Base-by-base conservation (phyloP, 495 filamentous ascomycete genomes). In the Poronia punctata region DNA sequence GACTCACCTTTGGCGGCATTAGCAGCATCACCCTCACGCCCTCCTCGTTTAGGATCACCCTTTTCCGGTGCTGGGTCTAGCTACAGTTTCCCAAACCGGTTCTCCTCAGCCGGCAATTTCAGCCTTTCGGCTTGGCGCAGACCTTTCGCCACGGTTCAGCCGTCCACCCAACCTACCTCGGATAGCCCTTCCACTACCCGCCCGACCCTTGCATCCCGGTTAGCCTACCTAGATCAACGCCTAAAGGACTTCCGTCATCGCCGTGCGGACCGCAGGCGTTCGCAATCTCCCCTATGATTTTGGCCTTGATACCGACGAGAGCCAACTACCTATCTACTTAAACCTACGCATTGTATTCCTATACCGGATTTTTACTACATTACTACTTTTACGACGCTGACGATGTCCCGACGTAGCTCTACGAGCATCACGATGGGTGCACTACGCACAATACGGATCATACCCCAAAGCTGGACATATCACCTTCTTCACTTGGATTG, bases 151-250 rank as follows among this genome's bases (percentile, higher is more conserved):
- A 70, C 63, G 1, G 50, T 68, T 17, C 68, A 68, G 17, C 59
- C 61, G 27, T 24, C 47, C 22, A 34, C 38, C 10, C 55, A 62
- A 22, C 44, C 60, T 10, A 56, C 36, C 29, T 22, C 59, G 12
- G 34, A 44, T 9, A 43, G 52, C 12, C 45, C 63, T 7, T 45
- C 58, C 24, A 34, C 59, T 20, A 39, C 64, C n/a, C 64, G 62
- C 25, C 55, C 56, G 31, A 59, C 50, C 30, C 49, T 69, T 29
- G 56, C 66, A 30, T 59, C 62, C 33, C 69, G 71, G n/a, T 52
- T 75, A 20, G 65, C 67, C 20, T 70, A 73, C 30, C 56, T 76
- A 7, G 70, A 73, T 42, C 62, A 71, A 43, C 68, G 70, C 29
- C 61, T 76, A 33, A 70, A 65, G 52, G 65, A 75, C 35, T 56